Conservation (phyloP, 1,284 basidiomycete genomes). For the Vanrija pseudolonga region DNA sequence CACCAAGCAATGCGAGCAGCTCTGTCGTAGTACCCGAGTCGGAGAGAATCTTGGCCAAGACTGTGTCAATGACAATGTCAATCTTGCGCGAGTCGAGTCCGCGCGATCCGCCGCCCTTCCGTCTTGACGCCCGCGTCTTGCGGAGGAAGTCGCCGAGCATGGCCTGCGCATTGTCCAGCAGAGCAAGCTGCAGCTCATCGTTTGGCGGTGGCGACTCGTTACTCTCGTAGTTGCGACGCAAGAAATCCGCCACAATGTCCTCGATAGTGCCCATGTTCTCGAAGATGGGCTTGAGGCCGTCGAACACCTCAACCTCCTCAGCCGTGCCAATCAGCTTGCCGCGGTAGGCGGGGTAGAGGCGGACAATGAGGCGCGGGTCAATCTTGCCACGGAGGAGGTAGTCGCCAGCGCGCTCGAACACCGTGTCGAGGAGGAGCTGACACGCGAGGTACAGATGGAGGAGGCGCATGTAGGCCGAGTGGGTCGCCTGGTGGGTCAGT, state of each 20-base stretch:
- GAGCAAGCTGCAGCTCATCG: slow-evolving; percentile 28
- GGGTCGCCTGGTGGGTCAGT: slow-evolving; percentile 28
- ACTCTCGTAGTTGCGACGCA: slow-evolving; percentile 4
- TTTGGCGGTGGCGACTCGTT: not conserved
- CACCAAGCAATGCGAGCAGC: slow-evolving; percentile 60
- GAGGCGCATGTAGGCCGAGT: slow-evolving; percentile 43
- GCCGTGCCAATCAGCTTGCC: slow-evolving; percentile 41
- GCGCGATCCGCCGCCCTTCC: slow-evolving; percentile 40
- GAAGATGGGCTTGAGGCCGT: slow-evolving; percentile 41
- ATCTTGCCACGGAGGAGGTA: slow-evolving; percentile 44
- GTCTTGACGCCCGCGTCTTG: slow-evolving; percentile 43
- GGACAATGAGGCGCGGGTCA: slow-evolving; percentile 47
- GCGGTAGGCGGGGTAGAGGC: slow-evolving; percentile 45
- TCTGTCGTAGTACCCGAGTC: slow-evolving; percentile 62
- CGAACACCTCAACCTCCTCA: slow-evolving; percentile 45
- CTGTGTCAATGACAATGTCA: slow-evolving; percentile 67
- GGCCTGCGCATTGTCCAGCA: slow-evolving; percentile 40
- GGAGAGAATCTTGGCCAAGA: slow-evolving; percentile 69
- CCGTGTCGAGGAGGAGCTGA: slow-evolving; percentile 41
- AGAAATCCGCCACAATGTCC: slow-evolving; percentile 29
- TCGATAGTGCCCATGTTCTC: slow-evolving; percentile 38
- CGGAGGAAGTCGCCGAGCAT: slow-evolving; percentile 48
- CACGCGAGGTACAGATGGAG: slow-evolving; percentile 49
- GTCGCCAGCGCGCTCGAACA: slow-evolving; percentile 49
- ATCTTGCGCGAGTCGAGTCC: slow-evolving; percentile 44